Evolutionary conservation across 164 flowering plant species (phyloP), one percentile per base, ranked within the genome.

Genomic region (Akebia trifoliata): DNA sequence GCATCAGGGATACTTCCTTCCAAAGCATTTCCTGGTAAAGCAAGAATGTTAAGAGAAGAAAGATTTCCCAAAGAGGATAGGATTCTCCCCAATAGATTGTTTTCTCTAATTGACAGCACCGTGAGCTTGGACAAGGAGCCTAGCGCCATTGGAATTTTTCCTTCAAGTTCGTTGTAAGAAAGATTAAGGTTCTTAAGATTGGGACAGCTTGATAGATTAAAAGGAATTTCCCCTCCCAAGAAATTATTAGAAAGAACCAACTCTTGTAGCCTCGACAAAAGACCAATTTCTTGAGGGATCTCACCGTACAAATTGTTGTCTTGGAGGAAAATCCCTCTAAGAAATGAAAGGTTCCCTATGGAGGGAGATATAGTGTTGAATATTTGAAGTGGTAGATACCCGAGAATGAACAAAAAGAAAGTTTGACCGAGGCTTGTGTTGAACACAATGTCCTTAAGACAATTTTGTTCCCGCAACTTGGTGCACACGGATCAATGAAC

Each of bases 261-360:
- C 12, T 1, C 6, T 26, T 31, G 28, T 29, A 60, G 26, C 7
- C 38, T 17, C 15, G 14, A 29, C 26, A 60, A 42, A 1, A 29
- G 40, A n/a, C 69, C 64, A 4, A 59, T 2, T 32, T 66, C 55
- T 28, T 54, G 14, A 3, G 63, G 69, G 8, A 65, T 65, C 15
- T 28, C 22, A 4, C 69, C 69, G 38, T 17, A 6, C 30, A 42
- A 43, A 22, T n/a, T 5, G 42, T 62, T 62, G 34, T 25, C 11
- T 5, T 18, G 17, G 14, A 63, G 66, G 6, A n/a, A 4, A 10
- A 63, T 28, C 10, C 0, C 5, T 17, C 48, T 35, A 17, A 63
- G 66, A 9, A 63, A 63, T 17, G 55, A 25, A n/a, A 63, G 66
- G 21, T 63, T 63, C 0, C 60, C 54, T 28, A 55, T 56, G 15